These are phyloP conservation scores for Alternaria gaisen DNA, from an alignment of 2,329 filamentous ascomycete species.

Conservation along the genomic window DNA sequence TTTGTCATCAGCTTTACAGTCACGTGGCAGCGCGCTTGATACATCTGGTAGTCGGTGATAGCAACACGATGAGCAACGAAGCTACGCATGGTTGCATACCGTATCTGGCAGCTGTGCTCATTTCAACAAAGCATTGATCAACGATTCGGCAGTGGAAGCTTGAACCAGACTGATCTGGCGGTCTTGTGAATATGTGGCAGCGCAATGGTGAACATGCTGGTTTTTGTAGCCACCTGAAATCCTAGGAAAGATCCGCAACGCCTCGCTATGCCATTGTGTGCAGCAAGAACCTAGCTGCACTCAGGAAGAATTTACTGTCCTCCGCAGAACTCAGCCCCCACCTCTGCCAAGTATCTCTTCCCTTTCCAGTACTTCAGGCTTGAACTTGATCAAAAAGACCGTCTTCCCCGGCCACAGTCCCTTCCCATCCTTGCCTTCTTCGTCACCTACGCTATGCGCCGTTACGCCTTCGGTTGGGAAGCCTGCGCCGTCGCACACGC, in stretches of 20 bases:
- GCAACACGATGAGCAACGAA: neutral
- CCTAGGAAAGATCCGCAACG: constrained; percentile 12
- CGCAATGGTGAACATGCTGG: neutral
- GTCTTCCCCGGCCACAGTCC: constrained; percentile 93
- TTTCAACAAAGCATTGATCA: neutral
- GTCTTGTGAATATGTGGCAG: neutral
- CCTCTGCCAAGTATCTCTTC: constrained; percentile 79
- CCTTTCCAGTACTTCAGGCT: constrained; percentile 87
- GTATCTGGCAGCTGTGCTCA: neutral
- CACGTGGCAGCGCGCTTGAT: constrained; percentile 19
- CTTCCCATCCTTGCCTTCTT: constrained; percentile 61
- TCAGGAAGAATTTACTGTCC: neutral
- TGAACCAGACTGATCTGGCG: neutral
- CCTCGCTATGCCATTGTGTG: constrained; percentile 27
- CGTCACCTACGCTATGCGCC: constrained; percentile 73
- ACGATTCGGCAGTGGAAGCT: neutral
- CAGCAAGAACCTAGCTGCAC: neutral
- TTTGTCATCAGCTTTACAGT: constrained; percentile 31
- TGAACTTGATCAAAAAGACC: constrained; percentile 93
- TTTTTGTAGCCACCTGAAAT: neutral
- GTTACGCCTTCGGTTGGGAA: constrained; percentile 85
- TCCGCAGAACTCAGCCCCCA: constrained; percentile 46
- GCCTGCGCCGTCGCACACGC: constrained; percentile 90
- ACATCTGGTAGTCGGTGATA: constrained; percentile 14
- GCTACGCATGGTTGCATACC: neutral